phyloP scores from a whole-genome alignment of 2,329 filamentous ascomycete species.

The Neonectria punicea region DNA sequence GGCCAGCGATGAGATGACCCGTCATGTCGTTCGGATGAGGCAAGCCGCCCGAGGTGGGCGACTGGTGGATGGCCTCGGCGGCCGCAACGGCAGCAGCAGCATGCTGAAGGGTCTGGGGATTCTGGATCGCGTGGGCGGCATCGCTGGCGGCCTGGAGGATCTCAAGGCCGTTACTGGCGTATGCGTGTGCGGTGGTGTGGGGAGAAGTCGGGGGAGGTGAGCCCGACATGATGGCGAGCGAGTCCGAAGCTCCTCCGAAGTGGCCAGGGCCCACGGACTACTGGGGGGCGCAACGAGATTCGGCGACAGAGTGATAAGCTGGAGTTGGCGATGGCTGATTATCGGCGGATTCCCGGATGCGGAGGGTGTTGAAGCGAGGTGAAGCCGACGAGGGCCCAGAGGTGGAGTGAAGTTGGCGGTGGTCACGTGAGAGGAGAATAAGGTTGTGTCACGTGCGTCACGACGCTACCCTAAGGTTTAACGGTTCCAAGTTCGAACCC shows the following conservation, averaged over 20 bases:
- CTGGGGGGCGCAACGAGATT: constrained; percentile 31
- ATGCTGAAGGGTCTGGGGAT: constrained; percentile 52
- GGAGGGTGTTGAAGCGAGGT: constrained; percentile 52
- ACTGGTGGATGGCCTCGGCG: constrained; percentile 43
- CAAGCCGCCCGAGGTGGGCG: constrained; percentile 32
- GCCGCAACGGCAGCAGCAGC: constrained; percentile 51
- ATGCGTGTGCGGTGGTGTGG: constrained; percentile 52
- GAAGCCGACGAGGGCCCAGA: constrained; percentile 47
- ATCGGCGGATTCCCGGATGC: constrained; percentile 56
- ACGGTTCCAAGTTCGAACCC: not conserved
- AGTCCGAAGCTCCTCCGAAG: constrained; percentile 24
- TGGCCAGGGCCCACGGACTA: constrained; percentile 29
- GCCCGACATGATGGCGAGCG: constrained; percentile 37
- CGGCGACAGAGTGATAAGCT: constrained; percentile 24
- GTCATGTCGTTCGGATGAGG: constrained; percentile 34
- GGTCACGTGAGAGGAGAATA: constrained; percentile 22
- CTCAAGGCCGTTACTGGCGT: constrained; percentile 58
- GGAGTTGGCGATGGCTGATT: constrained; percentile 53
- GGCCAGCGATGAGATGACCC: constrained; percentile 38
- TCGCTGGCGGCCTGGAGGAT: constrained; percentile 59
- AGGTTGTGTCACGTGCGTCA: not conserved
- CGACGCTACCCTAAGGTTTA: not conserved
- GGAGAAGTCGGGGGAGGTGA: constrained; percentile 41
- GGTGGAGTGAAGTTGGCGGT: constrained; percentile 18
- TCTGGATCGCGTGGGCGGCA: constrained; percentile 54